Evolutionary conservation across 163 green algal species (phyloP), one percentile per base, ranked within the genome.

Genomic region (Scenedesmus sp.): DNA sequence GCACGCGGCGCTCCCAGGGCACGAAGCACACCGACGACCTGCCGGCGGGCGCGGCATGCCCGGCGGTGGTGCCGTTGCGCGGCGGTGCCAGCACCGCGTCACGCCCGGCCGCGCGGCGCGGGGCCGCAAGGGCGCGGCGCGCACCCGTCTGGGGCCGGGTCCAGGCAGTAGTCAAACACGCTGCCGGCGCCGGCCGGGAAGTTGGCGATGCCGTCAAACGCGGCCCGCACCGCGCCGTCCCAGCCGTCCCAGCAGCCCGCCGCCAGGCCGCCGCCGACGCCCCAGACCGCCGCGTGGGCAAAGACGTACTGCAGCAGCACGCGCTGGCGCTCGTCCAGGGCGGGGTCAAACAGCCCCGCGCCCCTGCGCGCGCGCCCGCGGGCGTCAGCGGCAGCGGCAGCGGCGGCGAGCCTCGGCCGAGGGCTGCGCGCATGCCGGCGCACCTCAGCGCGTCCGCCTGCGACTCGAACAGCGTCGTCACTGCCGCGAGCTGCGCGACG

Each of bases 101-200:
- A 15, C 7, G 50, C 26, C 29, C 20, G 18, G 1, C 42, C 57
- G 18, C 20, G 20, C 22, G 36, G 57, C 57, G 18, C 5, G 28
- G 3, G 5, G n/a, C 31, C 45, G 62, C 3, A 26, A 34, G 28
- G 45, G 15, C 31, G 22, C 20, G 26, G 34, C 24, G n/a, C 54
- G 50, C 28, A 66, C 51, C 75, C 50, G 1, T 86, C 22, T 47
- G 42, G 14, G 33, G 48, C 36, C 11, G 63, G 50, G 39, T 94
- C 87, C 47, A 95, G 70, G 51, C 84, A 90, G 70, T 89, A 94
- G 78, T 97, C 92, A 81, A 93, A 95, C 34, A 97, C 87, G 13
- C 70, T 83, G 36, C 78, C 83, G 17, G 69, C 56, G 20, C 81
- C 83, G 39, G 60, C 70, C 3, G 86, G 86, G 62, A 76, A 88